Evolutionary conservation across 345 rosid genomes (phyloP), one percentile per base, ranked within the genome.

Genomic region (Arabis hirsuta): DNA sequence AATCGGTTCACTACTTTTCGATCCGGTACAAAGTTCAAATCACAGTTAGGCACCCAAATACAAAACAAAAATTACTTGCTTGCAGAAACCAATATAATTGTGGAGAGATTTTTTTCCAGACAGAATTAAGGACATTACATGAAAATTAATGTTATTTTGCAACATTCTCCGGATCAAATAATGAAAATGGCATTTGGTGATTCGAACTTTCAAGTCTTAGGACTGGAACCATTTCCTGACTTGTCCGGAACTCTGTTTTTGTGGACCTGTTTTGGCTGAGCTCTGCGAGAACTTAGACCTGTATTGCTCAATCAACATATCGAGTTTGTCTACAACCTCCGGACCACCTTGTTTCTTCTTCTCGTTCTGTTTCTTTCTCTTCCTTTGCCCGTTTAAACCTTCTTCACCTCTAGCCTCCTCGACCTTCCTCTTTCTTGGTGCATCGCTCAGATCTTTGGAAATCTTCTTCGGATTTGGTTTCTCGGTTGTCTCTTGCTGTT

Each of bases 151-250:
- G 20, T 52, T 41, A 43, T 4, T 54, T n/a, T 46, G 43, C 14
- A 47, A 64, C 44, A 64, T 47, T 48, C 22, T 22, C 47, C 4
- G 12, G 34, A 26, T n/a, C 52, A 42, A 67, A 71, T 31, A 29
- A 5, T 46, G 69, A 10, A 52, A 19, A 53, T 41, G 19, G 65
- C 51, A 41, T 44, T 29, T 44, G 38, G 24, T 39, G 60, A 14
- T 62, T 43, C 19, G 3, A 34, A 22, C 24, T 22, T 27, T 65
- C 13, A 73, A 20, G 55, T 74, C 48, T 54, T 71, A 86, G 1
- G 83, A 79, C 76, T 84, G 84, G 59, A 84, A 87, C 96, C 94
- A 86, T 80, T 81, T 82, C 64, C 85, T 82, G 24, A 84, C 84
- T 71, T 80, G 80, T 38, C 77, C 84, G 4, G 84, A 74, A 39